phyloP scores from a whole-genome alignment of 192 early-diverging fungal species.

The Linnemannia schmuckeri region DNA sequence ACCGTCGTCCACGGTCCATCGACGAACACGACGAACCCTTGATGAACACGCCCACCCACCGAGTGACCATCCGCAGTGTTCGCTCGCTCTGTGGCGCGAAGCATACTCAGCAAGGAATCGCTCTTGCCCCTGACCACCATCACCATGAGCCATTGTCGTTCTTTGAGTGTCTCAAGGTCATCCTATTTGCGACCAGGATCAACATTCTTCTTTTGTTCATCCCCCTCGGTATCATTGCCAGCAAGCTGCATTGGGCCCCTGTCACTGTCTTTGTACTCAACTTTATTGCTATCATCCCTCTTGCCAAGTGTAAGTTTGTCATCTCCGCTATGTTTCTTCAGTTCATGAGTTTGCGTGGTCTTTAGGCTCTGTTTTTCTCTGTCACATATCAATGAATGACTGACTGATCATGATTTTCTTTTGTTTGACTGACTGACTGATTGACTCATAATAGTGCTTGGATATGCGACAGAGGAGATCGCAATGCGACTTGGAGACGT shows the following conservation, averaged over 20 bases:
- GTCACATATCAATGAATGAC: not conserved
- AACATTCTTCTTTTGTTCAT: constrained; percentile 83
- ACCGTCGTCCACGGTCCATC: not conserved
- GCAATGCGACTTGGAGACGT: constrained; percentile 65
- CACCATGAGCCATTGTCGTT: constrained; percentile 33
- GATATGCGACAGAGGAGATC: constrained; percentile 49
- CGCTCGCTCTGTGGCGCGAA: constrained; percentile 33
- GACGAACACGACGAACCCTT: constrained; percentile 26
- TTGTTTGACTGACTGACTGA: not conserved
- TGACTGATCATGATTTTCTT: not conserved
- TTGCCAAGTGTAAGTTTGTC: constrained; percentile 77
- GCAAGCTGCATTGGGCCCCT: constrained; percentile 72
- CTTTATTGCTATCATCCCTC: constrained; percentile 91
- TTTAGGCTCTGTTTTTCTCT: not conserved
- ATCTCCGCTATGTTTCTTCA: not conserved
- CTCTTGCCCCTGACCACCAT: not conserved
- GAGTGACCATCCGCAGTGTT: constrained; percentile 38
- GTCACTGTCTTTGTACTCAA: constrained; percentile 84
- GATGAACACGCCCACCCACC: constrained; percentile 12
- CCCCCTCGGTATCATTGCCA: constrained; percentile 82
- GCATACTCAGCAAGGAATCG: not conserved
- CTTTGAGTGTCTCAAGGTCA: constrained; percentile 60
- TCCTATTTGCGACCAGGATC: constrained; percentile 70
- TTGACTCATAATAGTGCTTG: constrained; percentile 28
- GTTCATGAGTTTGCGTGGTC: not conserved